Base-by-base conservation (phyloP, 2,329 filamentous ascomycete genomes). In the Cercospora nicotianae region DNA sequence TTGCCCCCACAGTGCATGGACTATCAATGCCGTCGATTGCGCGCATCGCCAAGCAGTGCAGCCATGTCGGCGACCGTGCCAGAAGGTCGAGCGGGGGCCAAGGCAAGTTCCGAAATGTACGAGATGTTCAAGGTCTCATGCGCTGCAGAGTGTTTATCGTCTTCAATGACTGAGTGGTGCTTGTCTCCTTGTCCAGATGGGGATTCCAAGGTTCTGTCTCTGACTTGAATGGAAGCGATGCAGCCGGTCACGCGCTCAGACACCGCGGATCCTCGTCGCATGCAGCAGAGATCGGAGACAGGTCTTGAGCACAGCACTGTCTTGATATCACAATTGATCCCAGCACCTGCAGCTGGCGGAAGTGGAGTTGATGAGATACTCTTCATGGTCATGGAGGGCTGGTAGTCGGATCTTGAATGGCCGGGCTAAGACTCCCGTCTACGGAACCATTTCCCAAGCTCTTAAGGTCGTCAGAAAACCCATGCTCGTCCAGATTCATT, bases 401-500 rank as follows among this genome's bases (percentile, higher is more conserved):
- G n/a, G 72, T 70, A 64, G 71, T 73, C 60, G 67, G 69, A n/a
- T 70, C 71, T 65, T 33, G 61, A 45, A 70, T 69, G 33, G 70
- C 64, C 42, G 66, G 70, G 60, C 70, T 72, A 60, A 61, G 53
- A 31, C 20, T 53, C n/a, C 68, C 69, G 30, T 68, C 65, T 28
- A 59, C 53, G 13, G 62, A 64, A 26, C 73, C 73, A 3, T 70
- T 73, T 16, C 66, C 72, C 30, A 64, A 66, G 18, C 68, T 70
- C 58, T 53, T 69, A 45, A 69, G 48, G 26, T 74, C 70, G 33
- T 72, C 70, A 7, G 68, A 66, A 16, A 69, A 45, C n/a, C 66
- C 65, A 48, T 73, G 66, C 55, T 75, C 76, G 20, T 72, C 70
- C 16, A 79, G 65, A n/a, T 73, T 72, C 68, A 84, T 73, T 7